Conservation (phyloP, 2,329 filamentous ascomycete species). For the Colletotrichum scovillei region DNA sequence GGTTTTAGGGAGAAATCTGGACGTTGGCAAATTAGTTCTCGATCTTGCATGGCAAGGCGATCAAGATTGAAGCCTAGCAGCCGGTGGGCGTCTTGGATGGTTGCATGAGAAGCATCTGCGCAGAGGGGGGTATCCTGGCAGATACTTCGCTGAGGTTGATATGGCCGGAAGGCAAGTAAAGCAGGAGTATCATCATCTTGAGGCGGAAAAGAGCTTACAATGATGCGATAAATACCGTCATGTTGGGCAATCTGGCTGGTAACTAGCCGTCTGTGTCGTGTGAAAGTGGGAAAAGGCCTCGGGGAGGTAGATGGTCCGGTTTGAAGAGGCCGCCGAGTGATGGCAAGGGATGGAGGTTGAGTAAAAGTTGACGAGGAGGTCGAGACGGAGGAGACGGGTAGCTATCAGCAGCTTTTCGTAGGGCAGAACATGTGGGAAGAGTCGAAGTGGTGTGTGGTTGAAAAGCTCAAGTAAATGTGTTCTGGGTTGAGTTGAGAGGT, state of each 20-base stretch:
- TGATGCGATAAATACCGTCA: conserved; percentile 65
- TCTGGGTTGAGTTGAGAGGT: conserved; percentile 22
- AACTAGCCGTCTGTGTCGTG: not conserved
- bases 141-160: not conserved
- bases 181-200: not conserved
- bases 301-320: not conserved
- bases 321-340: not conserved
- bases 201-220: conserved; percentile 49
- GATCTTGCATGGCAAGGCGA: not conserved
- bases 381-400: not conserved
- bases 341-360: not conserved
- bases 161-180: conserved; percentile 2
- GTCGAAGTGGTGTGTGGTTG: not conserved
- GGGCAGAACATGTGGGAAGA: conserved; percentile 23
- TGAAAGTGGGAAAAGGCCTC: not conserved
- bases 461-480: not conserved
- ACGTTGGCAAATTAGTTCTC: conserved; percentile 12
- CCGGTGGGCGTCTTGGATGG: not conserved
- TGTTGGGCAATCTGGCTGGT: conserved; percentile 45
- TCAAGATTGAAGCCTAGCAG: not conserved
- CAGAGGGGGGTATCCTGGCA: conserved; percentile 3
- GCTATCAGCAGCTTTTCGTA: conserved; percentile 20
- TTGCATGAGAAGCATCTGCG: not conserved
- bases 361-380: not conserved
- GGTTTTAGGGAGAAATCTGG: conserved; percentile 91